Base-by-base conservation (phyloP, 805 yeast species). In the Isabelozyma gotoi region DNA sequence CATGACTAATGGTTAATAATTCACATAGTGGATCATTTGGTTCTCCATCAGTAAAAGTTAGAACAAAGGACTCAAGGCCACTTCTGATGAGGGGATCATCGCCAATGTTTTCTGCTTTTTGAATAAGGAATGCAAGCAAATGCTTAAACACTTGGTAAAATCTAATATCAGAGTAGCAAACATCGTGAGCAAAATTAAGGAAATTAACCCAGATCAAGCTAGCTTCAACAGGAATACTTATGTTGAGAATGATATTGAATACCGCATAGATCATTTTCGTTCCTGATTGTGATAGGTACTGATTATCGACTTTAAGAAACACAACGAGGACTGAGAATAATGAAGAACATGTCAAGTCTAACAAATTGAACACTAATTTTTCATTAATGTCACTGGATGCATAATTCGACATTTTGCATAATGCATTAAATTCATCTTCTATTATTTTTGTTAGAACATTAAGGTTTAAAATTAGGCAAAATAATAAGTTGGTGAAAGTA, bases 171-270 rank as follows among this genome's bases (percentile, higher is more conserved):
- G 59, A 46, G 40, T 59, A 61, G 43, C 71, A 65, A 1, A 57
- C 43, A 39, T 65, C 69, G 33, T 62, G 62, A 4, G 64, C 59
- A 24, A 55, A 51, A 39, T 64, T 60, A 42, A 66, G 48, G 38
- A 67, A 47, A 15, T 55, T 41, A 6, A 64, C 51, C 69, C 71
- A 66, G 2, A 58, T 44, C 34, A 55, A 39, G 1, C 61, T 44
- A 11, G 48, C 43, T 4, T 46, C 47, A 2, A 55, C 40, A n/a
- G 29, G 12, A 24, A n/a, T 7, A 24, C 12, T n/a, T 7, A 24
- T 24, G 29, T 24, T 24, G 29, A 24, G 29, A 31, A 55, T 14
- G n/a, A 24, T 36, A 11, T 38, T 24, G 4, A 53, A 31, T 12
- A 49, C 37, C 2, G 36, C 39, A 7, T 43, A 46, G 12, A 42